These are phyloP conservation scores for Dipodascus albidus DNA, from an alignment of 805 yeast genomes.

Conservation along the genomic window DNA sequence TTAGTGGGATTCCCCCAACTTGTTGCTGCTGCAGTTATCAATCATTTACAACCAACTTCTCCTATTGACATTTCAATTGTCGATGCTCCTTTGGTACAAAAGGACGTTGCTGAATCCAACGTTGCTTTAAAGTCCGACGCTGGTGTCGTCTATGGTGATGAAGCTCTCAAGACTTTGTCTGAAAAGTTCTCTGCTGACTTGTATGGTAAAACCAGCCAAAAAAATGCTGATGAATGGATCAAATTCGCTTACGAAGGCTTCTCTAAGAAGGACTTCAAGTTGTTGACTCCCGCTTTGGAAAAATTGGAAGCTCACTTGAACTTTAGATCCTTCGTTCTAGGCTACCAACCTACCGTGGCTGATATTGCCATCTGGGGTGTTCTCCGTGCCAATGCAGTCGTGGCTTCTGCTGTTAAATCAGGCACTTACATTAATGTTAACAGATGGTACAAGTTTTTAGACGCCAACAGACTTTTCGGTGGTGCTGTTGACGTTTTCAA, in stretches of 20 bases:
- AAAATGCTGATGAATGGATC: constrained; percentile 40
- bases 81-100: constrained; percentile 58
- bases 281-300: constrained; percentile 65
- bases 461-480: constrained; percentile 51
- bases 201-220: constrained; percentile 16
- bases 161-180: constrained; percentile 40
- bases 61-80: constrained; percentile 51
- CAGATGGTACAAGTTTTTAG: constrained; percentile 83
- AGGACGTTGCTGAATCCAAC: constrained; percentile 29
- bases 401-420: constrained; percentile 82
- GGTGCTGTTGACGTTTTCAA: constrained; percentile 54
- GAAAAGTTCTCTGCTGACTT: constrained; percentile 39
- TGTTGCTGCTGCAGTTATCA: constrained; percentile 68
- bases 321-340: constrained; percentile 69
- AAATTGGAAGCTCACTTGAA: constrained; percentile 72
- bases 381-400: constrained; percentile 82
- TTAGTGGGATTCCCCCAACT: constrained; percentile 67
- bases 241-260: constrained; percentile 56
- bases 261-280: constrained; percentile 79
- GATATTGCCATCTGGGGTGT: constrained; percentile 92
- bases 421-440: constrained; percentile 76
- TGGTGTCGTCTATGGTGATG: constrained; percentile 26
- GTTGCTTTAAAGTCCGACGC: constrained; percentile 38
- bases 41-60: constrained; percentile 30
- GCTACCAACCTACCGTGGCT: constrained; percentile 56